Base-by-base conservation (phyloP, 2,329 filamentous ascomycete species). In the Fusarium liriodendri region DNA sequence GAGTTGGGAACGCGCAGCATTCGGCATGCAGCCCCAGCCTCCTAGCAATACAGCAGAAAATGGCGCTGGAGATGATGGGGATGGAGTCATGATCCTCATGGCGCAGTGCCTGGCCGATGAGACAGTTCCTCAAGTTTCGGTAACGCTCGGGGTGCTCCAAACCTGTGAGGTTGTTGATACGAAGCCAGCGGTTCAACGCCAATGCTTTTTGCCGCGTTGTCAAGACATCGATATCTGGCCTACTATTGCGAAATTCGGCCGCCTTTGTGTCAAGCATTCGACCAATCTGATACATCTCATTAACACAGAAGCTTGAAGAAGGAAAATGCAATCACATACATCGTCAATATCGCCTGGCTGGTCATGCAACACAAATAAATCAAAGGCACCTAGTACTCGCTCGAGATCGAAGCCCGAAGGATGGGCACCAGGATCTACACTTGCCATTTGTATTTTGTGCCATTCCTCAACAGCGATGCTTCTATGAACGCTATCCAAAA, bases 361-460 rank as follows among this genome's bases (percentile, higher is more conserved):
- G 64, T 93, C 92, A 73, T 93, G 90, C 32, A 96, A 85, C 54
- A 97, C 90, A 82, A 98, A 98, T 83, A 98, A 89, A 82, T 98
- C 97, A 81, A 97, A 97, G 16, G 93, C 93, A 22, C 92, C 93
- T 18, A 98, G 84, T 2, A 93, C 93, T 66, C 89, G 88, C 80
- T 98, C 95, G 22, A 98, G 83, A 73, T 63, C 81, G 73, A 65
- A 76, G 71, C 72, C 83, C 80, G 75, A 84, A 94, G 69, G 54
- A n/a, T 76, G 72, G 13, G 72, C 62, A 22, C 66, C 74, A 20
- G 60, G 29, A 75, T 54, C 32, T 33, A 40, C 59, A 47, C 68
- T 74, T 47, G 71, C 76, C 37, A 71, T 57, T 63, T 76, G 78
- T 52, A 81, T 75, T 14, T 71, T 87, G 87, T 71, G 85, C 96